Evolutionary conservation across 2,329 filamentous ascomycete genomes (phyloP).

Genomic region (Verticillium tricorpus): DNA sequence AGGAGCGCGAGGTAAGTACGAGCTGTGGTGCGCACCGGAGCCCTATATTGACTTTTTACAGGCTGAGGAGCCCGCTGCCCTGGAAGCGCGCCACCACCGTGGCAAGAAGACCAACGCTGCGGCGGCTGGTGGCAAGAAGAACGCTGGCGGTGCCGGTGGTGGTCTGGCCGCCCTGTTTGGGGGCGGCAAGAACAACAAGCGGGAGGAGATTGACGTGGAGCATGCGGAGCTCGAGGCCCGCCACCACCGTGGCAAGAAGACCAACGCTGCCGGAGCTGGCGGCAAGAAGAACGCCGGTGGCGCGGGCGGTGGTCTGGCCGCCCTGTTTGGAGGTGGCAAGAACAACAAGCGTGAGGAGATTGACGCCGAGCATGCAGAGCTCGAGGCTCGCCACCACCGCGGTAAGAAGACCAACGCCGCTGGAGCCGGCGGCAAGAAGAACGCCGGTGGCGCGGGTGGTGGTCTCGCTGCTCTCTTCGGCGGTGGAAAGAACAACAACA

Average conservation of each 20-base stretch:
- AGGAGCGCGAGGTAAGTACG: not conserved
- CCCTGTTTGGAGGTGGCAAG: not conserved
- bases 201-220: not conserved
- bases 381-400: not conserved
- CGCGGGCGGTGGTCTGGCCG: not conserved
- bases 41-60: not conserved
- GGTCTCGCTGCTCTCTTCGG: not conserved
- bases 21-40: not conserved
- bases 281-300: not conserved
- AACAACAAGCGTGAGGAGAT: not conserved
- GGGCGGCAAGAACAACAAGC: conserved; percentile 1
- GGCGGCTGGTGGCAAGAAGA: not conserved
- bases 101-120: conserved; percentile 1
- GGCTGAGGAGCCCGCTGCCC: not conserved
- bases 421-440: not conserved
- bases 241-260: conserved; percentile 1
- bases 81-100: not conserved
- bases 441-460: not conserved
- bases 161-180: not conserved
- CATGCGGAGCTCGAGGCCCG: not conserved
- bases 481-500: conserved; percentile 1
- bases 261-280: not conserved
- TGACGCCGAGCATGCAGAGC: not conserved
- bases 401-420: not conserved
- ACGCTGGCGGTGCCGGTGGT: not conserved